Percentiles rank a stretch among this genome's conserved stretches.
Evolutionary conservation across 805 yeast species (phyloP).

Genomic region (Hanseniaspora vineae): DNA sequence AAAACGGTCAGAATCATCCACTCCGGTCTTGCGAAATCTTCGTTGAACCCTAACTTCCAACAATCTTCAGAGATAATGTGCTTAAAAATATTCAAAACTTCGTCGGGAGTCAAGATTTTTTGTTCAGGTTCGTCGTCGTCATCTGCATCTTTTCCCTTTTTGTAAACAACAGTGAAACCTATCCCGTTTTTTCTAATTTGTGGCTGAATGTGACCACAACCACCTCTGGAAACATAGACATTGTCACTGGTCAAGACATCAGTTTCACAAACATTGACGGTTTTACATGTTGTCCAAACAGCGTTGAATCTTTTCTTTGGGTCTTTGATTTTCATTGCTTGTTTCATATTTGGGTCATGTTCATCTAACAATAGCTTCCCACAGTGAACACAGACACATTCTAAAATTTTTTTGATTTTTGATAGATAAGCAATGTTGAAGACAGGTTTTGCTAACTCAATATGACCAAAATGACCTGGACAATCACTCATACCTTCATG

Average conservation of each 20-base stretch:
- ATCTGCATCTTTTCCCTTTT: constrained; percentile 59
- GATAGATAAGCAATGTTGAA: constrained; percentile 94
- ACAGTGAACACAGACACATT: constrained; percentile 97
- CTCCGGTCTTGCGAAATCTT: constrained; percentile 96
- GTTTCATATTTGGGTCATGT: constrained; percentile 54
- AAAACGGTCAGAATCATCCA: constrained; percentile 96
- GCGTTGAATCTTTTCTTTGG: constrained; percentile 95
- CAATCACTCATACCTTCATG: constrained; percentile 99
- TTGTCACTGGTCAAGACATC: constrained; percentile 59
- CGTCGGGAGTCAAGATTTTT: constrained; percentile 76
- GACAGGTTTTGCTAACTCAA: constrained; percentile 95
- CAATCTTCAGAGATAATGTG: constrained; percentile 84
- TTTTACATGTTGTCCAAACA: constrained; percentile 85
- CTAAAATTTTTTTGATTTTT: constrained; percentile 89
- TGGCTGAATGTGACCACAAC: constrained; percentile 97
- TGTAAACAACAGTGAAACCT: constrained; percentile 98
- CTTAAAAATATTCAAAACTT: constrained; percentile 80
- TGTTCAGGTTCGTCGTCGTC: constrained; percentile 89
- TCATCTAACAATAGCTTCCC: constrained; percentile 89
- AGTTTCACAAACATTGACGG: constrained; percentile 92
- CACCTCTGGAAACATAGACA: constrained; percentile 62
- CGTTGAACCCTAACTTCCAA: constrained; percentile 71
- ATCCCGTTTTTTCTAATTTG: constrained; percentile 91
- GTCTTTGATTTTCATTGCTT: constrained; percentile 78
- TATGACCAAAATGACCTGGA: constrained; percentile 99